A percentile compares a stretch with the other conserved stretches of the same genome.
Evolutionary conservation across 2,329 filamentous ascomycete species (phyloP).

Genomic region (Lasiodiplodia sp.): DNA sequence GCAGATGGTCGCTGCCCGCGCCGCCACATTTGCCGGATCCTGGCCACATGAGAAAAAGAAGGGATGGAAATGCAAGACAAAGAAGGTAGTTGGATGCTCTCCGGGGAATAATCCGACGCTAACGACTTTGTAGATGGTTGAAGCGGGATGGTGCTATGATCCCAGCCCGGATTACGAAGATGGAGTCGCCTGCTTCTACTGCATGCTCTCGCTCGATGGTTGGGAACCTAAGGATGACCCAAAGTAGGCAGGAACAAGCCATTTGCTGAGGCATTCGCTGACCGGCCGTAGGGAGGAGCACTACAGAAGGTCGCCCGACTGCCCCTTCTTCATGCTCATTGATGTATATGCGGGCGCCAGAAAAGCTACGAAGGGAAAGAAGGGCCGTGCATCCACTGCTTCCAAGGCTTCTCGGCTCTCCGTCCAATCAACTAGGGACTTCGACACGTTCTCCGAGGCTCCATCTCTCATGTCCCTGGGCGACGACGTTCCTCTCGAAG

Average conservation of each 20-base stretch:
- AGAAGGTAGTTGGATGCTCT: conserved; percentile 68
- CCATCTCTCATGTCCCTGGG: conserved; percentile 47
- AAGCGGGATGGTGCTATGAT: conserved; percentile 93
- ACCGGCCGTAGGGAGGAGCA: conserved; percentile 75
- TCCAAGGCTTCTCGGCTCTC: conserved; percentile 76
- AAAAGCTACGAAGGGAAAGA: conserved; percentile 59
- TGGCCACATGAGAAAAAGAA: conserved; percentile 93
- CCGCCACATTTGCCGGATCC: conserved; percentile 78
- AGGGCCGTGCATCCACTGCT: conserved; percentile 39
- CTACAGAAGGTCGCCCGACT: conserved; percentile 76
- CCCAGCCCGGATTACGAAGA: conserved; percentile 84
- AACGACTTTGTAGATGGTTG: conserved; percentile 70
- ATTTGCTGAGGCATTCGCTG: not conserved
- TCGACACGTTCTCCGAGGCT: conserved; percentile 52
- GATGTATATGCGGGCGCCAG: conserved; percentile 59
- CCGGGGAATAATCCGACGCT: not conserved
- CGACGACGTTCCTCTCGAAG: conserved; percentile 58
- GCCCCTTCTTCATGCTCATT: conserved; percentile 79
- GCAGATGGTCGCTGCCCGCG: conserved; percentile 77
- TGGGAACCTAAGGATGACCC: conserved; percentile 96
- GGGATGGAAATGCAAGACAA: conserved; percentile 87
- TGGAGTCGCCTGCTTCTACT: conserved; percentile 90
- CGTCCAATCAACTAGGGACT: conserved; percentile 54
- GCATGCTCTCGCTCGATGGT: conserved; percentile 85
- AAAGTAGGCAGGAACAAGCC: conserved; percentile 61